Evolutionary conservation across 768 basidiomycete genomes (phyloP).

Genomic region (Lactarius hatsudake): DNA sequence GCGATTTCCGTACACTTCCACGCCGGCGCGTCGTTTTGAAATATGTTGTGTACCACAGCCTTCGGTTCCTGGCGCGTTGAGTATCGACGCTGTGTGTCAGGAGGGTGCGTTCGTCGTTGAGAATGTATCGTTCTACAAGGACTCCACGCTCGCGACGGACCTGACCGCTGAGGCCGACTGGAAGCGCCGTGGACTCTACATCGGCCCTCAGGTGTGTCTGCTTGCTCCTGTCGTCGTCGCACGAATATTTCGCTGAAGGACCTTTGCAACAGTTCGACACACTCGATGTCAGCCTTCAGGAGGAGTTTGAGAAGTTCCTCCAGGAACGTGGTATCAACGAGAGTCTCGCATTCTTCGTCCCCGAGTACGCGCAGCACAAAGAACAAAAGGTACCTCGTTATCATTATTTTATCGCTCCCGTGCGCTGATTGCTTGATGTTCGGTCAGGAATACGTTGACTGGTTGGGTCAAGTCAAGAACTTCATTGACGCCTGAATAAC

Average conservation of each 20-base stretch:
- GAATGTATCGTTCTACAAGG: constrained; percentile 83
- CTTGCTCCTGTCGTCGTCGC: constrained; percentile 17
- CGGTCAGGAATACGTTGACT: constrained; percentile 83
- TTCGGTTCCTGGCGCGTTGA: constrained; percentile 60
- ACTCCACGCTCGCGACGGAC: constrained; percentile 67
- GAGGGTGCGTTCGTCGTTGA: constrained; percentile 83
- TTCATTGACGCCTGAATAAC: constrained; percentile 64
- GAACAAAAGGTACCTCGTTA: constrained; percentile 75
- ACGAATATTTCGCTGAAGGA: background rate
- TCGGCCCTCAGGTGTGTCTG: constrained; percentile 75
- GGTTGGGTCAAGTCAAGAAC: constrained; percentile 77
- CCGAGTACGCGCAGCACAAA: constrained; percentile 84
- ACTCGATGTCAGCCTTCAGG: constrained; percentile 82
- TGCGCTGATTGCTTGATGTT: constrained; percentile 13
- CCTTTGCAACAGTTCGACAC: constrained; percentile 67
- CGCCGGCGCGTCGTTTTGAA: constrained; percentile 14
- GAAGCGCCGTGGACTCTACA: constrained; percentile 87
- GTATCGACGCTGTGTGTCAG: constrained; percentile 74
- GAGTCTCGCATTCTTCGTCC: constrained; percentile 78
- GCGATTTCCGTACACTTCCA: background rate
- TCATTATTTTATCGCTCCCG: background rate
- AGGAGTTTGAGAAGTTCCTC: constrained; percentile 87
- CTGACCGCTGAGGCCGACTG: constrained; percentile 89
- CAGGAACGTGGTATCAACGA: constrained; percentile 89
- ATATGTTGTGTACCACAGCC: constrained; percentile 36